Conservation (phyloP, 179 eudicot genomes). For the Actinidia arguta region DNA sequence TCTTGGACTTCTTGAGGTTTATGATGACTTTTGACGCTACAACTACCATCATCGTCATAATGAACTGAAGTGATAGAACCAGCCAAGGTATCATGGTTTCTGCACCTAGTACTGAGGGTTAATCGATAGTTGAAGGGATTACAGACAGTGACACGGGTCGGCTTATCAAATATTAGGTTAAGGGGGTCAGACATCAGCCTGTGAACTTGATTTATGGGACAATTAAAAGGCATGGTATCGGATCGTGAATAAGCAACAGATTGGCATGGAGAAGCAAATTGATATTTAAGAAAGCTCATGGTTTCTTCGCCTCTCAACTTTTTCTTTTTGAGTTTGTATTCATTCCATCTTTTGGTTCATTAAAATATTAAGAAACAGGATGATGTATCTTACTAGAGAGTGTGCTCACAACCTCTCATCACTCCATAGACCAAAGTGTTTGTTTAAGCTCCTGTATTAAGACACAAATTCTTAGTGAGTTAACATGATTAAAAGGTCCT, state of each 20-base stretch:
- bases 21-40: neutral
- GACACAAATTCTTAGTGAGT: neutral
- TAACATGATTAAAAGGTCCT: neutral
- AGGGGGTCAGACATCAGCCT: neutral
- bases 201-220: neutral
- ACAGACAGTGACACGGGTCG: neutral
- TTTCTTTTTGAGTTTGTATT: neutral
- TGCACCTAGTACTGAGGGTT: conserved; percentile 9
- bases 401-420: neutral
- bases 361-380: neutral
- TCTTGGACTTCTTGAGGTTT: conserved; percentile 14
- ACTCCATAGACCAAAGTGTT: neutral
- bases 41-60: neutral
- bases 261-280: conserved; percentile 17
- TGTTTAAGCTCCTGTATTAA: neutral
- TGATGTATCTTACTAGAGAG: neutral
- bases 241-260: neutral
- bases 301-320: conserved; percentile 7
- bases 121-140: neutral
- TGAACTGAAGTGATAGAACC: conserved; percentile 4
- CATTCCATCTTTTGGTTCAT: neutral
- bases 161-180: neutral
- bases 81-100: conserved; percentile 3
- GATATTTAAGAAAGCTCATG: conserved; percentile 13
- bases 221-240: neutral